A percentile compares a stretch with the other conserved stretches of the same genome.
phyloP scores from a whole-genome alignment of 1,284 basidiomycete genomes.

The Trametes versicolor region DNA sequence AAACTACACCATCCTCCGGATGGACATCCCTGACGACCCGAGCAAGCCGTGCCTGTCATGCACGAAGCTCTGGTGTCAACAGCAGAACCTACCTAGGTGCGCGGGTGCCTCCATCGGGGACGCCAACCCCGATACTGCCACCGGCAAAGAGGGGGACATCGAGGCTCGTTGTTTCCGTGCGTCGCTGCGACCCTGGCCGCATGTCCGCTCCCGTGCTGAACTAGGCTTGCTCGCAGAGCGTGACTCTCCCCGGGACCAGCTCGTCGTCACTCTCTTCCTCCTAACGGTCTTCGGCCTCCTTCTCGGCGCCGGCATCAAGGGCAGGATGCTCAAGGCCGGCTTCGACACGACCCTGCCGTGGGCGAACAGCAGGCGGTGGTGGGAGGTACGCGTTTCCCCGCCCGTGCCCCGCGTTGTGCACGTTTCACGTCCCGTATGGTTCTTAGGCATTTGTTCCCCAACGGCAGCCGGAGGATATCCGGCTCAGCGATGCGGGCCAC shows the following conservation, averaged over 20 bases:
- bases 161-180: constrained; percentile 95
- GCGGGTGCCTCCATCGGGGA: constrained; percentile 86
- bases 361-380: constrained; percentile 73
- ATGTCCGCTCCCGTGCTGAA: constrained; percentile 22
- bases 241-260: constrained; percentile 91
- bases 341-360: constrained; percentile 70
- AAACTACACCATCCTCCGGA: constrained; percentile 88
- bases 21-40: constrained; percentile 85
- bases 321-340: constrained; percentile 80
- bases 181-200: constrained; percentile 49
- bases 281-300: constrained; percentile 86
- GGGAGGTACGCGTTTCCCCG: constrained; percentile 65
- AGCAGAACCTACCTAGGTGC: constrained; percentile 91
- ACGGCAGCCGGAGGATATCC: constrained; percentile 60
- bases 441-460: constrained; percentile 68
- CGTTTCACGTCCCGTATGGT: constrained; percentile 19
- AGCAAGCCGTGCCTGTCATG: constrained; percentile 92
- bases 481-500: constrained; percentile 51
- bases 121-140: constrained; percentile 90
- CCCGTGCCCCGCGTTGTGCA: constrained; percentile 4
- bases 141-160: constrained; percentile 96
- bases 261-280: constrained; percentile 91
- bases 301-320: constrained; percentile 85
- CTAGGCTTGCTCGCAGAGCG: constrained; percentile 57
- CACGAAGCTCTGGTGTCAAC: constrained; percentile 95